Evolutionary conservation across 2,329 filamentous ascomycete species (phyloP), one percentile per base, ranked within the genome.

Genomic region (Stagonosporopsis chrysanthemi): DNA sequence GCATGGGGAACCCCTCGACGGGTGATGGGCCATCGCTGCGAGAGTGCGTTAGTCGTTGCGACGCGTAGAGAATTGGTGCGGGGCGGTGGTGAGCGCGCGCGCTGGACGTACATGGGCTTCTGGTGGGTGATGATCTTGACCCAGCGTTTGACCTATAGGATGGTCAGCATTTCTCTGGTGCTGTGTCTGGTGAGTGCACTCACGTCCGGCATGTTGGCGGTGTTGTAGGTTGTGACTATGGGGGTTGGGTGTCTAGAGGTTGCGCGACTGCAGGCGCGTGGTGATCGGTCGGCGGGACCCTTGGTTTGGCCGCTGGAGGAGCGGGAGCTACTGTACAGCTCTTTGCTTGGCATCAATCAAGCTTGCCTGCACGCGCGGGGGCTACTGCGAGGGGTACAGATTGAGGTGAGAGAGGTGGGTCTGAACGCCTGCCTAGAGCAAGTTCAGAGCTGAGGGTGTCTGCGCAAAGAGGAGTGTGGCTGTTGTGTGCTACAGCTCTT

Each of bases 121-220:
- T 98, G 94, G 81, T 95, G 89, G 48, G 95, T 98, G 67, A 97
- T 85, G 80, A 99, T 87, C 86, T 94, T 96, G 79, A 99, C 84
- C 74, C 87, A 90, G 73, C 95, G 88, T 85, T 97, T 90, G 71
- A 89, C 80, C 88, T 90, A 52, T 31, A n/a, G 12, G 15, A 11
- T 12, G 19, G 19, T 70, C 55, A 70, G 62, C 54, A 50, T 56
- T 35, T 45, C 6, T 23, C 9, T 14, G 6, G 22, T 31, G 6
- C 22, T 38, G 15, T 15, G 17, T 5, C 6, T 24, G 11, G 14
- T 23, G 5, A 31, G 45, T 29, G 19, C 57, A 74, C 78, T 71
- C 63, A 80, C 78, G 70, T 81, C 79, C 56, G 79, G 79, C 79
- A 81, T 81, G 52, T 70, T 79, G 72, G 41, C 55, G 40, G 52